These are phyloP conservation scores for Pogostemon cablin DNA, from an alignment of 257 asterid species.

Conservation along the genomic window DNA sequence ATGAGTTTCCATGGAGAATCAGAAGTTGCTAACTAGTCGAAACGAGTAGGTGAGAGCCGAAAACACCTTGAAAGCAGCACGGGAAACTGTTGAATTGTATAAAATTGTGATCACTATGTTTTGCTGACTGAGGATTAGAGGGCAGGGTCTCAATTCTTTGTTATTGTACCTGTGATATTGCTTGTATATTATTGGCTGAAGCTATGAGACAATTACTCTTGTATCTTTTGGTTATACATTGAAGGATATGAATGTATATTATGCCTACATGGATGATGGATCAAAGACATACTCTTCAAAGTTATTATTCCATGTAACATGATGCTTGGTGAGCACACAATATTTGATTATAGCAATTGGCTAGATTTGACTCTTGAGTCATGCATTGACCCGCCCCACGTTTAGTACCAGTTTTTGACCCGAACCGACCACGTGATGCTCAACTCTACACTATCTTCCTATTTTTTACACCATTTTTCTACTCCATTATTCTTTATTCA, in stretches of 20 bases:
- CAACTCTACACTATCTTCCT: too few species aligned
- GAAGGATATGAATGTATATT: slow-evolving; percentile 25
- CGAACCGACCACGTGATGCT: too few species aligned
- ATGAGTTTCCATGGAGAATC: slow-evolving; percentile 30
- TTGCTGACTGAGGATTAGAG: slow-evolving; percentile 9
- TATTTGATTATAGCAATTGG: too few species aligned
- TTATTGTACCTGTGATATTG: slow-evolving; percentile 19
- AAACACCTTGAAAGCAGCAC: slow-evolving; percentile 27
- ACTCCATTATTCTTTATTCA: too few species aligned
- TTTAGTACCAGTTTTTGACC: too few species aligned
- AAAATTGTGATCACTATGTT: slow-evolving; percentile 24
- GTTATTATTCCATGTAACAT: too few species aligned
- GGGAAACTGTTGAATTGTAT: slow-evolving; percentile 38
- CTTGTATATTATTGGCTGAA: slow-evolving; percentile 43
- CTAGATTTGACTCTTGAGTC: too few species aligned
- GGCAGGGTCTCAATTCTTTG: slow-evolving; percentile 12
- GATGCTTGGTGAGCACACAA: too few species aligned
- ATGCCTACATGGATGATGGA: not conserved
- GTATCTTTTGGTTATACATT: slow-evolving; percentile 18
- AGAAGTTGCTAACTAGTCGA: slow-evolving; percentile 30
- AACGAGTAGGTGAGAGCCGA: slow-evolving; percentile 32
- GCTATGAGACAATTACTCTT: slow-evolving; percentile 19
- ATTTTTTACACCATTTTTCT: too few species aligned
- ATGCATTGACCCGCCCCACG: too few species aligned
- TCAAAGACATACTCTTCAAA: too few species aligned